Evolutionary conservation across 306 rosid species (phyloP).

Genomic region (Acacia melanoxylon): DNA sequence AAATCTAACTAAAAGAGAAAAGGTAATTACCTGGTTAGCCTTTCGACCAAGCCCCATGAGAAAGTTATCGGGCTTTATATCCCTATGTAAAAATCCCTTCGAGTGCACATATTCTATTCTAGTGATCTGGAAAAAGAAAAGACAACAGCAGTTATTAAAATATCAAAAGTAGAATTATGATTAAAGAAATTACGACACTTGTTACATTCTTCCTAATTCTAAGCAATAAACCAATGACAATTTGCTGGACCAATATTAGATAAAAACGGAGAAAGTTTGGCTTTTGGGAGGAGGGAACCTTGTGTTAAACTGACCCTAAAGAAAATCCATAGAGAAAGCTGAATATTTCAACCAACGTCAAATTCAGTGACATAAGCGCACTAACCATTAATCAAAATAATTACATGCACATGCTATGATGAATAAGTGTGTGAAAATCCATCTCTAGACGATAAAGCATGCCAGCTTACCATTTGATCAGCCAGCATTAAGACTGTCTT

Average conservation of each 20-base stretch:
- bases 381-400: background rate
- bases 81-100: constrained; percentile 93
- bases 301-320: background rate
- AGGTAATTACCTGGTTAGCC: constrained; percentile 80
- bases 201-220: background rate
- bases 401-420: constrained; percentile 1
- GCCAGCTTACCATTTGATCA: constrained; percentile 56
- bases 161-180: background rate
- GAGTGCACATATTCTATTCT: constrained; percentile 94
- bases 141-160: background rate
- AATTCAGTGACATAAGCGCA: background rate
- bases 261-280: background rate
- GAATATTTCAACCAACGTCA: background rate
- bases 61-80: constrained; percentile 94
- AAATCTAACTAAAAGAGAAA: background rate
- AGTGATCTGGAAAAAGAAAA: constrained; percentile 51
- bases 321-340: background rate
- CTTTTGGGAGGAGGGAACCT: background rate
- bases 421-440: constrained; percentile 4
- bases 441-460: background rate
- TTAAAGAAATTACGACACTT: background rate
- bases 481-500: constrained; percentile 62
- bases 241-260: background rate
- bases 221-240: background rate
- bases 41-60: constrained; percentile 99